Conservation (phyloP, 1,284 basidiomycete species). For the Schizophyllum commune region DNA sequence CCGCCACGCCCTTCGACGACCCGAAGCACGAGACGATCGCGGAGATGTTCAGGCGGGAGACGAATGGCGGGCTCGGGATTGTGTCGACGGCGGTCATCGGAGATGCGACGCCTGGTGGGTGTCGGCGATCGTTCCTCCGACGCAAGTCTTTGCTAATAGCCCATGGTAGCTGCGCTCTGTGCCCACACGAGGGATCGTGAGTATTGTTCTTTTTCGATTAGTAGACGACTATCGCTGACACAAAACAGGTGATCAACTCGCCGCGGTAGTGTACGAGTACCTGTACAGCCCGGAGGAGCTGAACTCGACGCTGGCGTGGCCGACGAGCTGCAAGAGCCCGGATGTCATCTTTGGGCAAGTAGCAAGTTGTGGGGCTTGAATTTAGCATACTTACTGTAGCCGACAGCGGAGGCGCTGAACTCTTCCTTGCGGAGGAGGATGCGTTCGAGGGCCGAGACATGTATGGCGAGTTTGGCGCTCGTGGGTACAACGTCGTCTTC, state of each 20-base stretch:
- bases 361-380: no score
- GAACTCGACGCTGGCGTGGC: slow-evolving; percentile 29
- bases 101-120: slow-evolving; percentile 32
- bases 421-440: slow-evolving; percentile 27
- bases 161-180: slow-evolving; percentile 25
- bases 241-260: slow-evolving; percentile 19
- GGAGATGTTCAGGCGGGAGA: slow-evolving; percentile 30
- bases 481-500: slow-evolving; percentile 32
- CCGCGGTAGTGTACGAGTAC: slow-evolving; percentile 28
- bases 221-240: neutral
- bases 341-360: slow-evolving; percentile 38
- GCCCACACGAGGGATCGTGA: slow-evolving; percentile 31
- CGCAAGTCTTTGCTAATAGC: neutral
- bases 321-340: slow-evolving; percentile 29
- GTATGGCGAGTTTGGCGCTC: slow-evolving; percentile 28
- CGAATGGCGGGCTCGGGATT: slow-evolving; percentile 31
- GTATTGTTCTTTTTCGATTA: slow-evolving; percentile 1
- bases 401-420: slow-evolving; percentile 32
- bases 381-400: neutral
- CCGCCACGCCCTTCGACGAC: slow-evolving; percentile 29
- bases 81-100: slow-evolving; percentile 34
- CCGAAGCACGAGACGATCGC: slow-evolving; percentile 37
- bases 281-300: slow-evolving; percentile 23
- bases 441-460: slow-evolving; percentile 30
- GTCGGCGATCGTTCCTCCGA: neutral